Conservation (phyloP, 768 basidiomycete genomes). For the Collybia mongolica region DNA sequence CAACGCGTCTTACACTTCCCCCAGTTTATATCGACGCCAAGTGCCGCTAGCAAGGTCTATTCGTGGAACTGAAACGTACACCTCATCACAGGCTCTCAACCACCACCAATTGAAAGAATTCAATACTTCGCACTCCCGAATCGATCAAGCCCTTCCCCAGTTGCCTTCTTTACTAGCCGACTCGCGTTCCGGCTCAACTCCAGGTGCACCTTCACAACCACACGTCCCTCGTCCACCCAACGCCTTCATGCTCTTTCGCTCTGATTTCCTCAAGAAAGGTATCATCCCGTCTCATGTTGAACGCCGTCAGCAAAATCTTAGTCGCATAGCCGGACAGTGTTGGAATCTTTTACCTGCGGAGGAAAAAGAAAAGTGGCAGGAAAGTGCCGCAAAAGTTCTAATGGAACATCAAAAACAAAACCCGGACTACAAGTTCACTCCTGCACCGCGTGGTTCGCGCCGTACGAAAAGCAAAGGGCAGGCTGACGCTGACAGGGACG, state of each 20-base stretch:
- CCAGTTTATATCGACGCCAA: not conserved
- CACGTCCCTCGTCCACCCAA: constrained; percentile 79
- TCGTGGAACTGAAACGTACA: not conserved
- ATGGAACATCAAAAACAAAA: constrained; percentile 45
- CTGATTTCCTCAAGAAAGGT: constrained; percentile 52
- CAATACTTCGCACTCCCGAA: too few relatives aligned
- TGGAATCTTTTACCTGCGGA: constrained; percentile 59
- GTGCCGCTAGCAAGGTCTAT: not conserved
- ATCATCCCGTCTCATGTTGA: constrained; percentile 50
- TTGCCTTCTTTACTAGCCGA: not conserved
- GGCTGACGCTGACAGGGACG: constrained; percentile 9
- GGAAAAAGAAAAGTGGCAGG: constrained; percentile 46
- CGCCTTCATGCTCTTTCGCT: constrained; percentile 83
- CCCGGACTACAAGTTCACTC: constrained; percentile 65
- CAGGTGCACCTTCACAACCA: constrained; percentile 7
- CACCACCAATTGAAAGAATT: too few relatives aligned
- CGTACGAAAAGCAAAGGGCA: constrained; percentile 28
- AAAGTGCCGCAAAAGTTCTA: constrained; percentile 46
- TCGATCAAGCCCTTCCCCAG: too few relatives aligned
- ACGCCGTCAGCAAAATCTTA: constrained; percentile 71
- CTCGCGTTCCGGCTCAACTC: not conserved
- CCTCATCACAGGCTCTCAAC: too few relatives aligned
- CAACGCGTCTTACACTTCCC: not conserved
- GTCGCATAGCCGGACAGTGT: constrained; percentile 62
- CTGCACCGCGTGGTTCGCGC: constrained; percentile 35